phyloP scores from a whole-genome alignment of 225 moss, liverwort and hornwort species.

The Polytrichum commune region DNA sequence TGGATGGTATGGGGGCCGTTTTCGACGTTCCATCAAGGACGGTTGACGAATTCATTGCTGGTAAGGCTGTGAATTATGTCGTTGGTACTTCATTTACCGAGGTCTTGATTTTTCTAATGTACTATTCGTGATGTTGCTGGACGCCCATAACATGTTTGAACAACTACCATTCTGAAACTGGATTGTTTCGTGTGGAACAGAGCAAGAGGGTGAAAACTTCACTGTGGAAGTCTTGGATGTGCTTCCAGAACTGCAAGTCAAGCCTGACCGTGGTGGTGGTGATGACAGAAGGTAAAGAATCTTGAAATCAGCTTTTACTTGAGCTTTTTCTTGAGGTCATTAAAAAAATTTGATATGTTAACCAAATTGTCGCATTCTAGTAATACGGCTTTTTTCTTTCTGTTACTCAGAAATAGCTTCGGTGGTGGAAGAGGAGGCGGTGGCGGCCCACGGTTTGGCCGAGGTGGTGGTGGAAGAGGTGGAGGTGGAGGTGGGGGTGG shows the following conservation, averaged over 20 bases:
- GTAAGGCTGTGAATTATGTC: conserved; percentile 11
- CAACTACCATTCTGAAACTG: too few relatives aligned
- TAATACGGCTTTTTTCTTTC: not conserved
- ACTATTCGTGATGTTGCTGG: too few relatives aligned
- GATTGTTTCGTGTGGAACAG: not conserved
- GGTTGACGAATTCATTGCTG: conserved; percentile 53
- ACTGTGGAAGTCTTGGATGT: conserved; percentile 67
- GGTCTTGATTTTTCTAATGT: not conserved
- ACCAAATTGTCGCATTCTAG: not conserved
- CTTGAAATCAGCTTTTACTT: too few relatives aligned
- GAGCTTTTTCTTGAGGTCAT: not conserved
- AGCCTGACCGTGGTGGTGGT: conserved; percentile 42
- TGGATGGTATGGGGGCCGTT: conserved; percentile 75
- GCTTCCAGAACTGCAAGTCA: conserved; percentile 67
- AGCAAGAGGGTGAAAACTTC: conserved; percentile 69
- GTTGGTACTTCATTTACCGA: not conserved
- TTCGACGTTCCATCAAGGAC: conserved; percentile 69
- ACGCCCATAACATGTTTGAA: too few relatives aligned
- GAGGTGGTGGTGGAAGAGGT: conserved; percentile 26
- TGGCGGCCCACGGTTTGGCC: conserved; percentile 36
- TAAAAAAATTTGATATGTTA: too few relatives aligned
- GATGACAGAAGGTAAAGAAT: conserved; percentile 26
- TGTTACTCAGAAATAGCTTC: conserved; percentile 19
- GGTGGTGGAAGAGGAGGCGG: conserved; percentile 62
- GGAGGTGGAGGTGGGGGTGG: conserved; percentile 45